Conservation (phyloP, 1,284 basidiomycete species). For the Hymenochaete sp. region DNA sequence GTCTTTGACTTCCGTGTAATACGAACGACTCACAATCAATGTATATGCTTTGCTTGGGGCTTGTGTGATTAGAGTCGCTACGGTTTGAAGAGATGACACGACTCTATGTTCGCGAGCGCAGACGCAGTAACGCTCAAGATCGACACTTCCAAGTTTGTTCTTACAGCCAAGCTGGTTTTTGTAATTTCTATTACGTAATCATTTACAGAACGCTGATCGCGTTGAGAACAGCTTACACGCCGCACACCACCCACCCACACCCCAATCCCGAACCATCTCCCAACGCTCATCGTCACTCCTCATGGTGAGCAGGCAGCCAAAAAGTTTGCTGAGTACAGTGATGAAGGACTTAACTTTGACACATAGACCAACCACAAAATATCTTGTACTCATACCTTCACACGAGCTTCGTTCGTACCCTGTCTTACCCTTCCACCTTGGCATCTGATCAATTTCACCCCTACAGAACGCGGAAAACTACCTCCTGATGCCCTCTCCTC, state of each 20-base stretch:
- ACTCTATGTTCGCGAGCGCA: too few relatives aligned
- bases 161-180: too few relatives aligned
- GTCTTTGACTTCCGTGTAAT: too few relatives aligned
- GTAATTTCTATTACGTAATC: too few relatives aligned
- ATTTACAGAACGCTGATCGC: too few relatives aligned
- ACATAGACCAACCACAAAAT: constrained; percentile 78
- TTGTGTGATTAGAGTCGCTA: too few relatives aligned
- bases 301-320: constrained; percentile 54
- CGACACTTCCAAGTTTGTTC: too few relatives aligned
- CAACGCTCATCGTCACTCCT: constrained; percentile 95
- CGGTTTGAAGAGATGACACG: too few relatives aligned
- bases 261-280: constrained; percentile 94
- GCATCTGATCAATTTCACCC: not conserved
- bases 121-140: too few relatives aligned
- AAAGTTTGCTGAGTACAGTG: constrained; percentile 3
- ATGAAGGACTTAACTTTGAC: not conserved
- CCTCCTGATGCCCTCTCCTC: constrained; percentile 94
- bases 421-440: constrained; percentile 9
- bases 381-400: constrained; percentile 93
- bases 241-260: constrained; percentile 93
- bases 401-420: constrained; percentile 78
- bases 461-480: constrained; percentile 96
- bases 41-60: too few relatives aligned
- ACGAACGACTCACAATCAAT: too few relatives aligned
- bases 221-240: too few relatives aligned